Evolutionary conservation across 345 rosid species (phyloP).

Genomic region (Eucalyptus pumila): DNA sequence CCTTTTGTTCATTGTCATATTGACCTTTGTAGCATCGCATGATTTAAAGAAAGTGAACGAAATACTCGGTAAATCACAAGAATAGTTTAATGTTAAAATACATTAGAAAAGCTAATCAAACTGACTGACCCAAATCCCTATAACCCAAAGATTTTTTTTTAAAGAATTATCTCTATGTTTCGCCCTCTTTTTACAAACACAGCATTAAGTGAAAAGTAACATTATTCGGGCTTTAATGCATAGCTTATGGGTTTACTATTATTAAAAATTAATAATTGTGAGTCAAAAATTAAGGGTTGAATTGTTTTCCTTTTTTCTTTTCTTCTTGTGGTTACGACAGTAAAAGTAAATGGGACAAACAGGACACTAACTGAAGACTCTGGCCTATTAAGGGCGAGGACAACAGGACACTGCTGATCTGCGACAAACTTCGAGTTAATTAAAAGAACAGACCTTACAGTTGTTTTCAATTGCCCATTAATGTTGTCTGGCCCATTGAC

Average conservation of each 20-base stretch:
- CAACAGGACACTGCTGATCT: neutral
- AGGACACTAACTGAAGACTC: neutral
- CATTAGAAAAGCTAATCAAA: neutral
- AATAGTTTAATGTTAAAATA: neutral
- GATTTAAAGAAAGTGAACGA: neutral
- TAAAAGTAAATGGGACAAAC: neutral
- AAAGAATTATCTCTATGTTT: neutral
- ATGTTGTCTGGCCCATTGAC: neutral
- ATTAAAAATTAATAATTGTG: neutral
- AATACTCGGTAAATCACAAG: rapidly evolving
- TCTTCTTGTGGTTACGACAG: neutral
- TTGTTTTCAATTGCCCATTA: neutral
- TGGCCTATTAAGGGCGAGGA: neutral
- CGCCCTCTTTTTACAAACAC: neutral
- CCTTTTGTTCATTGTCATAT: neutral
- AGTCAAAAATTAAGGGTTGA: neutral
- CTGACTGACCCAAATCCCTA: neutral
- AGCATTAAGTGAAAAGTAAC: neutral
- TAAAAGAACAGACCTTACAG: neutral
- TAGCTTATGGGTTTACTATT: neutral
- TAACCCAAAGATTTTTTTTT: neutral
- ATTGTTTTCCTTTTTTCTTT: neutral
- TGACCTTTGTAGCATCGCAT: neutral
- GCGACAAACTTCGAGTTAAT: neutral
- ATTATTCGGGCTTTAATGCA: neutral